A percentile compares a stretch with the other conserved stretches of the same genome.
These are phyloP conservation scores for Aspergillus bertholletiae DNA, from an alignment of 495 filamentous ascomycete genomes.

Conservation along the genomic window DNA sequence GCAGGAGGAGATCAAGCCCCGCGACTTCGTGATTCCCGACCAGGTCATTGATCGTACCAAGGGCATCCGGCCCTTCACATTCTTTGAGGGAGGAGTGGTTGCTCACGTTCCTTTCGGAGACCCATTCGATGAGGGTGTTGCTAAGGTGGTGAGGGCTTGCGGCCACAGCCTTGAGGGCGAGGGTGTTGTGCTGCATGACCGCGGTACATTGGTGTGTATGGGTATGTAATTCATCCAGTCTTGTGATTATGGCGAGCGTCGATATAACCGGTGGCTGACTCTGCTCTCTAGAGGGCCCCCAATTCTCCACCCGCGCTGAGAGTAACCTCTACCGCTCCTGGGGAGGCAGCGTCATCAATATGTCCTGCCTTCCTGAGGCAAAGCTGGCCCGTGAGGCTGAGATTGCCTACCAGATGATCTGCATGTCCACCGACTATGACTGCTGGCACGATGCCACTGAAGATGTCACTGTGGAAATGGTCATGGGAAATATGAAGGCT, in stretches of 20 bases:
- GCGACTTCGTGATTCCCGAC: slow-evolving; percentile 94
- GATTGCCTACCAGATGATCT: slow-evolving; percentile 95
- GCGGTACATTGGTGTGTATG: slow-evolving; percentile 86
- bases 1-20: slow-evolving; percentile 84
- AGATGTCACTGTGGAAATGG: slow-evolving; percentile 91
- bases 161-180: slow-evolving; percentile 76
- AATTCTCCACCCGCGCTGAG: slow-evolving; percentile 97
- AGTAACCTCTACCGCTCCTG: slow-evolving; percentile 88
- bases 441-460: slow-evolving; percentile 80
- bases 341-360: slow-evolving; percentile 93
- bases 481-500: slow-evolving; percentile 92
- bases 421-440: slow-evolving; percentile 99
- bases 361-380: slow-evolving; percentile 93
- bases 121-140: slow-evolving; percentile 81
- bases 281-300: slow-evolving; percentile 69
- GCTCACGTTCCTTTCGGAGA: slow-evolving; percentile 95
- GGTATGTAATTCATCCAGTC: slow-evolving; percentile 46
- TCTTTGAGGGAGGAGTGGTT: slow-evolving; percentile 91
- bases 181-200: slow-evolving; percentile 71
- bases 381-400: slow-evolving; percentile 96
- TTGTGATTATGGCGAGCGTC: neutral
- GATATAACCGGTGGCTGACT: neutral
- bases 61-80: slow-evolving; percentile 87
- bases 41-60: slow-evolving; percentile 98
- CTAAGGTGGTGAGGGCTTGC: slow-evolving; percentile 64